Percentiles rank a stretch among this genome's conserved stretches.
Evolutionary conservation across 2,329 filamentous ascomycete species (phyloP).

Genomic region (Pyricularia pennisetigena): DNA sequence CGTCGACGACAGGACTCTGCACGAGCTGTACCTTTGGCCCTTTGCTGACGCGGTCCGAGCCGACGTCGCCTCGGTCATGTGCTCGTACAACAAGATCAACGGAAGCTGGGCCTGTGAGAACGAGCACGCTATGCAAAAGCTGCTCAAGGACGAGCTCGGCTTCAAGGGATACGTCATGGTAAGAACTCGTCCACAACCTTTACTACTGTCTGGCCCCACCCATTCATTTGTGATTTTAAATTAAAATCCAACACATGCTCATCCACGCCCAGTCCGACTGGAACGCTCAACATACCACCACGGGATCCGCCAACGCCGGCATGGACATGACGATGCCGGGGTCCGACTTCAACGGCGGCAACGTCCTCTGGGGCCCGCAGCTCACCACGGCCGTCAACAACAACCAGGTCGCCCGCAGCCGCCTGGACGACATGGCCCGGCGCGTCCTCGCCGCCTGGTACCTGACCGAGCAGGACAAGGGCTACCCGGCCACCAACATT

Average conservation of each 20-base stretch:
- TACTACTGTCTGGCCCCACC: no score
- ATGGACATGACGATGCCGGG: conserved; percentile 81
- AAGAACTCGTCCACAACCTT: not conserved
- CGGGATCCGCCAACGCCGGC: conserved; percentile 54
- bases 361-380: conserved; percentile 44
- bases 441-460: conserved; percentile 57
- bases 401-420: conserved; percentile 45
- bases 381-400: conserved; percentile 44
- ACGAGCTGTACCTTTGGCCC: conserved; percentile 59
- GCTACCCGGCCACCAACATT: conserved; percentile 42
- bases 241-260: no score
- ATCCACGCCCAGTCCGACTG: conserved; percentile 43
- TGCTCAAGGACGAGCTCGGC: conserved; percentile 64
- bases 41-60: conserved; percentile 60
- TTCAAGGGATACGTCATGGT: conserved; percentile 51
- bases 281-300: conserved; percentile 66
- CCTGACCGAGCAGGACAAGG: conserved; percentile 38
- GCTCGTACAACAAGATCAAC: conserved; percentile 64
- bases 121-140: conserved; percentile 45
- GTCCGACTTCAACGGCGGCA: conserved; percentile 42
- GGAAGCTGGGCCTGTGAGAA: conserved; percentile 60
- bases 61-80: conserved; percentile 60
- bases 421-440: conserved; percentile 57
- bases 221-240: no score
- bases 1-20: conserved; percentile 54